A percentile compares a stretch with the other conserved stretches of the same genome.
These are phyloP conservation scores for Yamadazyma laniorum DNA, from an alignment of 805 yeast genomes.

Conservation along the genomic window DNA sequence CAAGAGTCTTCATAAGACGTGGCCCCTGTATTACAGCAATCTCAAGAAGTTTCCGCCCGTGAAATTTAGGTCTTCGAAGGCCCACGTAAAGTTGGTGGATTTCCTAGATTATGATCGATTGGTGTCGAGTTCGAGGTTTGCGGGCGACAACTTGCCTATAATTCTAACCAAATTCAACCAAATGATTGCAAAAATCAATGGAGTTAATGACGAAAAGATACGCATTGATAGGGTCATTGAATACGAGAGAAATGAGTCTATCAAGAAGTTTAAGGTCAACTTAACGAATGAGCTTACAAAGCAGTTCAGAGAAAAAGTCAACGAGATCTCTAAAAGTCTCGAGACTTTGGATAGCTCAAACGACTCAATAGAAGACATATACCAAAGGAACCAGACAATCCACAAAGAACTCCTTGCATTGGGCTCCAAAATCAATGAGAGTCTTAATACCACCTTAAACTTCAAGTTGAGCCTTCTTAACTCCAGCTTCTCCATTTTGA, in stretches of 20 bases:
- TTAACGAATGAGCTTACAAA: slow-evolving; percentile 4
- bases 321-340: slow-evolving; percentile 2
- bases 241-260: slow-evolving; percentile 37
- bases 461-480: slow-evolving; percentile 26
- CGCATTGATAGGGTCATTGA: slow-evolving; percentile 43
- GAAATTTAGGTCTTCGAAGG: slow-evolving; percentile 9
- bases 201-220: slow-evolving; percentile 35
- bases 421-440: neutral
- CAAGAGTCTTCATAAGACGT: slow-evolving; percentile 40
- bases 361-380: slow-evolving; percentile 2
- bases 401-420: slow-evolving; percentile 2
- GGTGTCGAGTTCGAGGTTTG: slow-evolving; percentile 27
- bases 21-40: slow-evolving; percentile 33
- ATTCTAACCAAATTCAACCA: slow-evolving; percentile 29
- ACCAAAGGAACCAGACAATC: neutral
- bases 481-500: slow-evolving; percentile 26
- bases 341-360: slow-evolving; percentile 3
- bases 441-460: slow-evolving; percentile 10
- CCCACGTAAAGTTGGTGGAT: slow-evolving; percentile 21
- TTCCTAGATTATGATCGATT: slow-evolving; percentile 32
- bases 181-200: slow-evolving; percentile 34
- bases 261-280: slow-evolving; percentile 22
- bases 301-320: slow-evolving; percentile 3
- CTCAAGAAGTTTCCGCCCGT: slow-evolving; percentile 38
- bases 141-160: slow-evolving; percentile 27